Conservation (phyloP, 2,329 filamentous ascomycete genomes). For the Exophiala aquamarina region DNA sequence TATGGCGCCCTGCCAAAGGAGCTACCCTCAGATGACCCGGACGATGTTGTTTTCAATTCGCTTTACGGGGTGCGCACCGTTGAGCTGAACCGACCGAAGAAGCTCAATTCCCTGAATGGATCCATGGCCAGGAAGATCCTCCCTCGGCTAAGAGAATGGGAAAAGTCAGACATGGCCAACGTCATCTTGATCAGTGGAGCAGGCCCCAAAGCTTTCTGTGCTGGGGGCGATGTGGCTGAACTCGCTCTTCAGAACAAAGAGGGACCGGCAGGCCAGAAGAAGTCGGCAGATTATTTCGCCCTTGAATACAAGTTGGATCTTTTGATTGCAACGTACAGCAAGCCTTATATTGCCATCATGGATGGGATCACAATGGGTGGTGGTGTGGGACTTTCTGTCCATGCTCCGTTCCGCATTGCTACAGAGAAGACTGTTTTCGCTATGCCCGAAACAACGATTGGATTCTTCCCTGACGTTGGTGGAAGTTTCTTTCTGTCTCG, state of each 20-base stretch:
- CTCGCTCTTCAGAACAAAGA: constrained; percentile 72
- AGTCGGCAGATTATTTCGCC: constrained; percentile 81
- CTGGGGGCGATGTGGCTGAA: constrained; percentile 83
- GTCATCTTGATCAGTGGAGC: constrained; percentile 89
- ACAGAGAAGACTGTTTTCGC: constrained; percentile 95
- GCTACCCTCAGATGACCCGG: constrained; percentile 68
- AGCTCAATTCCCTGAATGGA: constrained; percentile 87
- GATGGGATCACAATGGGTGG: constrained; percentile 99
- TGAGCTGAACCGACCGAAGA: constrained; percentile 88
- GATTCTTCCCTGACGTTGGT: constrained; percentile 97
- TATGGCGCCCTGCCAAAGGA: constrained; percentile 46
- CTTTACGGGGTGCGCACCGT: constrained; percentile 87
- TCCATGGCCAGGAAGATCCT: constrained; percentile 96
- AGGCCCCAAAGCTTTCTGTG: constrained; percentile 82
- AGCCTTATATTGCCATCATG: constrained; percentile 94
- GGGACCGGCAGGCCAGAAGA: constrained; percentile 67
- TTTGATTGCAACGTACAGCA: constrained; percentile 86
- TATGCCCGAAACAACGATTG: constrained; percentile 98
- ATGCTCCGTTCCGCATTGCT: constrained; percentile 93
- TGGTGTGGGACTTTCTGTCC: constrained; percentile 88
- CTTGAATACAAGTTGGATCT: constrained; percentile 97
- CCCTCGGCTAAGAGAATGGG: constrained; percentile 86
- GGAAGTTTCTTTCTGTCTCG: constrained; percentile 93
- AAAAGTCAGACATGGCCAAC: constrained; percentile 91
- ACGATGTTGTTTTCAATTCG: constrained; percentile 91